phyloP scores from a whole-genome alignment of 2,329 filamentous ascomycete species.

The Epichloe elymi region DNA sequence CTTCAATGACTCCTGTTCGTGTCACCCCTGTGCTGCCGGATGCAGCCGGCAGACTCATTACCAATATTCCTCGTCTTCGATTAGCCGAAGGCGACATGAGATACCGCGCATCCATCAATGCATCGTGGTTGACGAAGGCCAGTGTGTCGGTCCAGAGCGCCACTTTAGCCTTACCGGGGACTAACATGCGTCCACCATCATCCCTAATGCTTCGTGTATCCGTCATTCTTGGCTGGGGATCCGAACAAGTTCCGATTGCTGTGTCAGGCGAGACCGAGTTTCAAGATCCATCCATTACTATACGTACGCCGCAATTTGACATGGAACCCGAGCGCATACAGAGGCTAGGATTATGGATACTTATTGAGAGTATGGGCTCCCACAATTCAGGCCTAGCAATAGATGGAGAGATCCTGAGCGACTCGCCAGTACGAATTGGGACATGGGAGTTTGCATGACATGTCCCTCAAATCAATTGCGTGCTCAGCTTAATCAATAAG shows the following conservation, averaged over 20 bases:
- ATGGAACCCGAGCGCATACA: constrained; percentile 49
- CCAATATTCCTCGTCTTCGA: constrained; percentile 41
- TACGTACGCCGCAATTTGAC: constrained; percentile 64
- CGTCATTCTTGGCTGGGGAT: constrained; percentile 59
- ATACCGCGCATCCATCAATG: constrained; percentile 26
- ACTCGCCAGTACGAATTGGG: constrained; percentile 29
- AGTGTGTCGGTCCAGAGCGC: constrained; percentile 20
- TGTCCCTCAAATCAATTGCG: neutral
- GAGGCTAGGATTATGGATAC: constrained; percentile 57
- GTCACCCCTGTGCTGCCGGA: constrained; percentile 55
- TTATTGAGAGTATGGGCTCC: constrained; percentile 67
- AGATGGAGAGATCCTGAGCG: constrained; percentile 38
- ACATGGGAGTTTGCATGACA: constrained; percentile 24
- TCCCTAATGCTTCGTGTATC: constrained; percentile 52
- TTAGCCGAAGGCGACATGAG: constrained; percentile 31
- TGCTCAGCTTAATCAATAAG: neutral
- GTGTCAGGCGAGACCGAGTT: constrained; percentile 63
- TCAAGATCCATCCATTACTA: constrained; percentile 49
- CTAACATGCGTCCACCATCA: constrained; percentile 21
- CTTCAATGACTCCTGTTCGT: constrained; percentile 42
- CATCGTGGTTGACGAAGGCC: constrained; percentile 44
- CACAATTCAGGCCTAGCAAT: constrained; percentile 29
- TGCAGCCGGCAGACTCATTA: constrained; percentile 59
- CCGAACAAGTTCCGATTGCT: constrained; percentile 50
- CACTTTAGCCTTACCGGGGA: constrained; percentile 13